phyloP scores from a whole-genome alignment of 306 rosid genomes.

The Dalbergia cochinchinensis region DNA sequence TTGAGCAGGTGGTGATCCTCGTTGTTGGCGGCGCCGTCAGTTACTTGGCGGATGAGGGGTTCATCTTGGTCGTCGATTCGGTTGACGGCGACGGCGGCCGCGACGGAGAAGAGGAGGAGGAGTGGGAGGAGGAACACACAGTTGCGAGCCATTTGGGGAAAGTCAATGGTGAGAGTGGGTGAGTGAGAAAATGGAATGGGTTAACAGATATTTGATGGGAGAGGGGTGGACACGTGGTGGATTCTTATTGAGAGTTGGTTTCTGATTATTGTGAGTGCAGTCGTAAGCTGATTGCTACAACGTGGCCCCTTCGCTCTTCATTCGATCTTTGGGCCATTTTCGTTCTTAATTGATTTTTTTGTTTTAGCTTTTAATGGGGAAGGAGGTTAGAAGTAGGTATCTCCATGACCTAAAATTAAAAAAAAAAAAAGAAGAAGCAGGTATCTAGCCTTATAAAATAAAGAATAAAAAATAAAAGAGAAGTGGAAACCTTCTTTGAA shows the following conservation, averaged over 20 bases:
- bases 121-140: conserved; percentile 23
- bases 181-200: neutral
- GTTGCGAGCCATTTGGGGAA: conserved; percentile 52
- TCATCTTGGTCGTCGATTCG: conserved; percentile 46
- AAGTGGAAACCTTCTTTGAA: too few species aligned
- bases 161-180: neutral
- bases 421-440: too few species aligned
- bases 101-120: conserved; percentile 49
- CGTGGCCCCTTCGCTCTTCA: neutral
- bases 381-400: too few species aligned
- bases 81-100: conserved; percentile 42
- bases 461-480: too few species aligned
- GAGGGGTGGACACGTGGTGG: conserved; percentile 43
- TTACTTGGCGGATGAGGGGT: conserved; percentile 71
- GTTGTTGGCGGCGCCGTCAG: conserved; percentile 48
- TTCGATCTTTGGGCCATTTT: neutral
- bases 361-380: too few species aligned
- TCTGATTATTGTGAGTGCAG: neutral
- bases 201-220: neutral
- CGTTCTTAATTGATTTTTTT: too few species aligned
- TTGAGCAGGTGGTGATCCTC: conserved; percentile 64
- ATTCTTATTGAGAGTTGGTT: neutral
- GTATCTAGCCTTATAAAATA: too few species aligned
- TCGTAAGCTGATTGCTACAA: neutral
- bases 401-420: too few species aligned